A percentile compares a stretch with the other conserved stretches of the same genome.
Evolutionary conservation across 139 green algal genomes (phyloP).

Genomic region (Micractinium conductrix): DNA sequence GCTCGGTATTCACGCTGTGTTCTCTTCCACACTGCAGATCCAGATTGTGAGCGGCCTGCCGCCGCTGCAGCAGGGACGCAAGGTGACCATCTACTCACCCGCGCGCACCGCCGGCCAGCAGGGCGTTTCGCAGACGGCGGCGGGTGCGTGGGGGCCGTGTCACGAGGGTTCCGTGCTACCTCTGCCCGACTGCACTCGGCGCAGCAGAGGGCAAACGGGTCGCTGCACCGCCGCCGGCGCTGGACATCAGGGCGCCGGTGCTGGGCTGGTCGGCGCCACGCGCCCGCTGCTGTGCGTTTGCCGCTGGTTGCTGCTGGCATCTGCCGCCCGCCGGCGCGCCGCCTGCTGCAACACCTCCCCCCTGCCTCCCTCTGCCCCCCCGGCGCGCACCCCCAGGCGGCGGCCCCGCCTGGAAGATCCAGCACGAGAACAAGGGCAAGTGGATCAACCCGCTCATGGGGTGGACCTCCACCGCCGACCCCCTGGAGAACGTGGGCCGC

Average conservation of each 20-base stretch:
- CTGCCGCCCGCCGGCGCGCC: no score
- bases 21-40: background rate
- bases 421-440: constrained; percentile 74
- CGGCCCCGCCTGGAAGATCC: constrained; percentile 79
- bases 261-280: background rate
- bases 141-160: constrained; percentile 17
- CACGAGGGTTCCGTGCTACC: no score
- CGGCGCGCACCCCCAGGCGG: constrained; percentile 27
- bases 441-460: constrained; percentile 98
- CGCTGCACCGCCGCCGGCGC: no score
- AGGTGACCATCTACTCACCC: constrained; percentile 79
- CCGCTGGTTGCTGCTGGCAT: no score
- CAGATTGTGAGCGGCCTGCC: constrained; percentile 20
- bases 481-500: constrained; percentile 79
- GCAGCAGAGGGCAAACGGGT: no score
- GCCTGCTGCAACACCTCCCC: background rate
- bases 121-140: constrained; percentile 66
- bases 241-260: background rate
- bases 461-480: constrained; percentile 96
- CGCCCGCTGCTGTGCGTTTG: constrained; percentile 1
- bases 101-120: constrained; percentile 72
- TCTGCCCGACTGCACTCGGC: no score
- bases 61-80: constrained; percentile 6
- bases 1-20: no score
- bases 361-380: background rate